Evolutionary conservation across 2,329 filamentous ascomycete species (phyloP).

Genomic region (Fusarium nanum): DNA sequence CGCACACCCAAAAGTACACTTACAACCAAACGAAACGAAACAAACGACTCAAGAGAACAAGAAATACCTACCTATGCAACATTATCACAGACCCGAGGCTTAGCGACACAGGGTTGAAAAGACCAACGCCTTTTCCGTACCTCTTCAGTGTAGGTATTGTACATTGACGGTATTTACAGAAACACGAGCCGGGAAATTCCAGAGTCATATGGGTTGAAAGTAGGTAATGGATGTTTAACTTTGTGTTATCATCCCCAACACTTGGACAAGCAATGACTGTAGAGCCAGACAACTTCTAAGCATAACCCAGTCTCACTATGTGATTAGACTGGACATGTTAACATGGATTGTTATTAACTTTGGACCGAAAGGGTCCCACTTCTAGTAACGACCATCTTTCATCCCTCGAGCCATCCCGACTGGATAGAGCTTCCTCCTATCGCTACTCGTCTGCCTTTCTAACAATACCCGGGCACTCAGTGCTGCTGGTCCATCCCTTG

Average conservation of each 20-base stretch:
- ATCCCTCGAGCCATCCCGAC: background rate
- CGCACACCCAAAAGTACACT: background rate
- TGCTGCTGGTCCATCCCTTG: background rate
- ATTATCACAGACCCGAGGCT: background rate
- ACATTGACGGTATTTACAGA: background rate
- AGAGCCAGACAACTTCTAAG: background rate
- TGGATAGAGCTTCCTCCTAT: background rate
- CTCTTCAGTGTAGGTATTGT: background rate
- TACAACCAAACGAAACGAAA: background rate
- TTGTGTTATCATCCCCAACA: background rate
- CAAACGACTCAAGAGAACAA: background rate
- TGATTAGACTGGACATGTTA: background rate
- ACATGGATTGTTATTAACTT: background rate
- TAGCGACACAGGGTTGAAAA: slow-evolving; percentile 25
- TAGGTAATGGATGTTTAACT: background rate
- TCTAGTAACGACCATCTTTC: background rate
- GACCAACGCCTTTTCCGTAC: background rate
- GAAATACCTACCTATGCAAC: background rate
- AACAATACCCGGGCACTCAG: background rate
- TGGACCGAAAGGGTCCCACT: background rate
- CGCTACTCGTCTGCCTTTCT: background rate
- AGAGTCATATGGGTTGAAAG: background rate
- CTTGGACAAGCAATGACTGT: background rate
- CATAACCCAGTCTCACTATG: background rate
- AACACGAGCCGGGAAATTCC: background rate